Evolutionary conservation across 2,329 filamentous ascomycete genomes (phyloP).

Genomic region (Phaeosphaeriaceae sp.): DNA sequence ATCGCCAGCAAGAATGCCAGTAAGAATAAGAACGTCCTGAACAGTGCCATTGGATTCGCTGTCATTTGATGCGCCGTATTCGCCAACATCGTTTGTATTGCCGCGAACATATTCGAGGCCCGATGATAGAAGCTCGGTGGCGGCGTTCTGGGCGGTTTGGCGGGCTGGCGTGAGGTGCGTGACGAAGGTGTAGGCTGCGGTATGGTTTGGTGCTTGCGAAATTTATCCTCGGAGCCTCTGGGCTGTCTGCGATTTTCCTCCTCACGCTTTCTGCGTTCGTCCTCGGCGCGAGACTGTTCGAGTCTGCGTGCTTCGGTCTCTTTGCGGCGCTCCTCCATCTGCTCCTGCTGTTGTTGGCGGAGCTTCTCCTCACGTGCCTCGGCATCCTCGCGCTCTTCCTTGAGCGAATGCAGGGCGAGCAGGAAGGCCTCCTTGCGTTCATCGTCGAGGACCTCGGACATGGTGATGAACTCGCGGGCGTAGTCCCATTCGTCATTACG

Average conservation of each 20-base stretch:
- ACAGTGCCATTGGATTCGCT: constrained; percentile 61
- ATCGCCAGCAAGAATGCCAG: constrained; percentile 79
- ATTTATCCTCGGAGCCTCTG: constrained; percentile 40
- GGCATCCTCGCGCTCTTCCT: constrained; percentile 82
- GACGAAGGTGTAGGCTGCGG: constrained; percentile 7
- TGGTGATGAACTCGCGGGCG: constrained; percentile 85
- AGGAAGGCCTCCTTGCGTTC: constrained; percentile 89
- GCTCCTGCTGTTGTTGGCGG: constrained; percentile 66
- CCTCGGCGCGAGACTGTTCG: constrained; percentile 52
- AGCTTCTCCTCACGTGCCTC: constrained; percentile 69
- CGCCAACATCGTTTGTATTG: constrained; percentile 58
- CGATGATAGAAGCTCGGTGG: constrained; percentile 51
- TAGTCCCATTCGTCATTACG: constrained; percentile 97
- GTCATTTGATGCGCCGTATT: constrained; percentile 60
- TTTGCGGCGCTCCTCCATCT: constrained; percentile 58
- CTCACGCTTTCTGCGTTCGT: constrained; percentile 49
- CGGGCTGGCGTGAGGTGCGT: constrained; percentile 34
- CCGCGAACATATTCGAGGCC: constrained; percentile 52
- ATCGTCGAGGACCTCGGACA: constrained; percentile 87
- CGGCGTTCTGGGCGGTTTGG: constrained; percentile 41
- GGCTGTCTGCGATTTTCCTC: constrained; percentile 46
- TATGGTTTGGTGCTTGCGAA: constrained; percentile 32
- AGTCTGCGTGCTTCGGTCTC: constrained; percentile 46
- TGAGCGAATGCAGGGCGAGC: constrained; percentile 81
- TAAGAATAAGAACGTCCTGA: constrained; percentile 77